Conservation (phyloP, 202 grass and related monocot species). For the Alloteropsis angusta region DNA sequence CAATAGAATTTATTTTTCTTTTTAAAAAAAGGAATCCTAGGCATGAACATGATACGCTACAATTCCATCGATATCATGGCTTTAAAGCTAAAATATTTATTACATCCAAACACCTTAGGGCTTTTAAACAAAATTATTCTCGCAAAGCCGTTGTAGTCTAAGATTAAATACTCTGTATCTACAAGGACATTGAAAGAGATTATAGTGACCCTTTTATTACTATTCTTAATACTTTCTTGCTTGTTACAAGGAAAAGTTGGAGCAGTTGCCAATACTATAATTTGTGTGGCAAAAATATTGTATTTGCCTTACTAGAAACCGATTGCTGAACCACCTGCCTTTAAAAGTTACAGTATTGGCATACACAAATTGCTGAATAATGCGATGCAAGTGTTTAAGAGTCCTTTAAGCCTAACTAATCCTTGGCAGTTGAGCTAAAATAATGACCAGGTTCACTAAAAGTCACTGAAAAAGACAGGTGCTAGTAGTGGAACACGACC, state of each 20-base stretch:
- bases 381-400: not conserved
- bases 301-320: not conserved
- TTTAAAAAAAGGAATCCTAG: too few species aligned
- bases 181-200: too few species aligned
- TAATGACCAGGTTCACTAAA: not conserved
- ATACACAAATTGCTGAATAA: not conserved
- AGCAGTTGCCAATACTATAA: not conserved
- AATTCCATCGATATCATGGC: too few species aligned
- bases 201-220: not conserved
- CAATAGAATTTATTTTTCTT: too few species aligned
- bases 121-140: too few species aligned
- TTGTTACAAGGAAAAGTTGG: not conserved
- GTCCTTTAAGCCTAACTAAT: not conserved
- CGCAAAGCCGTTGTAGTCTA: too few species aligned
- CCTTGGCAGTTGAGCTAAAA: not conserved
- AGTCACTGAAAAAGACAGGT: not conserved
- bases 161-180: too few species aligned
- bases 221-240: not conserved
- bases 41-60: too few species aligned
- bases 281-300: not conserved
- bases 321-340: not conserved
- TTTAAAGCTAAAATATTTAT: too few species aligned
- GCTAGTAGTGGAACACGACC: not conserved
- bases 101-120: too few species aligned
- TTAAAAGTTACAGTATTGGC: not conserved